These are phyloP conservation scores for Pseudogymnoascus sp. DNA, from an alignment of 2,329 filamentous ascomycete genomes.

Conservation along the genomic window DNA sequence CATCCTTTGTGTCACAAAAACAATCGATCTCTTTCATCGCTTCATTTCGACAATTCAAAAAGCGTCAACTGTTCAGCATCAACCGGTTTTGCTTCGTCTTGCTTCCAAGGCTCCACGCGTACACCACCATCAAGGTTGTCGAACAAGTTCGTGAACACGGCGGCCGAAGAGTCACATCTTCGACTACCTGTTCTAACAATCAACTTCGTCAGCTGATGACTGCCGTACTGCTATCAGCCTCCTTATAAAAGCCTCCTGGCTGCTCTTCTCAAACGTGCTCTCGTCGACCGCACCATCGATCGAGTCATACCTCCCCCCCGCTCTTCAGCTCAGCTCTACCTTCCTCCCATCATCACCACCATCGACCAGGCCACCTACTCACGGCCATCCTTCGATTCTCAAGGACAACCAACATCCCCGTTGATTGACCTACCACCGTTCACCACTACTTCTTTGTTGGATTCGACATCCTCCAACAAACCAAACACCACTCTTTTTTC, in stretches of 20 bases:
- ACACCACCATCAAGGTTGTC: slow-evolving; percentile 10
- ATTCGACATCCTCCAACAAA: slow-evolving; percentile 20
- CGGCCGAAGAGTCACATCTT: slow-evolving; percentile 41
- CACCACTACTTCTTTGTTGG: slow-evolving; percentile 24
- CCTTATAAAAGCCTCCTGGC: slow-evolving; percentile 25
- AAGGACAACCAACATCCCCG: slow-evolving; percentile 18
- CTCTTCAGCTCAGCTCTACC: neutral
- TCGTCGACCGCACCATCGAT: slow-evolving; percentile 15
- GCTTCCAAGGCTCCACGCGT: slow-evolving; percentile 4
- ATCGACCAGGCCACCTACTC: slow-evolving; percentile 1
- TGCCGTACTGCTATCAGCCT: slow-evolving; percentile 28
- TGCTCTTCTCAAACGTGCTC: neutral
- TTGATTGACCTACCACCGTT: slow-evolving; percentile 20
- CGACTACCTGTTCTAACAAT: slow-evolving; percentile 36
- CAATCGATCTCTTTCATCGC: neutral
- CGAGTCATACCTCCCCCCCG: slow-evolving; percentile 12
- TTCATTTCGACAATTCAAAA: neutral
- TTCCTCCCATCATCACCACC: neutral
- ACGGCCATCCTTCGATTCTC: slow-evolving; percentile 17
- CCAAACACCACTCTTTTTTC: slow-evolving; percentile 12
- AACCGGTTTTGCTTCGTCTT: slow-evolving; percentile 1
- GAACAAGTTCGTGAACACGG: slow-evolving; percentile 22
- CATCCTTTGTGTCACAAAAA: neutral
- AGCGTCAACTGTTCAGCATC: neutral
- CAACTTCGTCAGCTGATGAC: slow-evolving; percentile 34